Base-by-base conservation (phyloP, 2,329 filamentous ascomycete genomes). In the Lachnellula arida region DNA sequence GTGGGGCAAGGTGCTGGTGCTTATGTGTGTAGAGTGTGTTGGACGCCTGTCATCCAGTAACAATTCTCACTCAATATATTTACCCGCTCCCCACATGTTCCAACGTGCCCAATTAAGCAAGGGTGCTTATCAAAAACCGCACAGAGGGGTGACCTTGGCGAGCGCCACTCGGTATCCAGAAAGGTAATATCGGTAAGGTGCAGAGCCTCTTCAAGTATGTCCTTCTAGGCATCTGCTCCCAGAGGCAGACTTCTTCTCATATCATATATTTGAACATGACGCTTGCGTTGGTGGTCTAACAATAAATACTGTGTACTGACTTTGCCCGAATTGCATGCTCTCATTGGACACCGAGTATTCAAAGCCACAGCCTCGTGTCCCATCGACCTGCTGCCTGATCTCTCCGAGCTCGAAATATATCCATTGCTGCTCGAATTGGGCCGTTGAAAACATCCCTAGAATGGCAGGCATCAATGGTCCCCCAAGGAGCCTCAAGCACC, bases 11-110 rank as follows among this genome's bases (percentile, higher is more conserved):
- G 34, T 17, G 46, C 49, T 49, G 39, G 37, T 53, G 39, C 40
- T 48, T 32, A 50, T 44, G 17, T 44, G n/a, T 50, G n/a, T 55
- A 40, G 47, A 47, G 15, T 25, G 17, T 39, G 25, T 48, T 35
- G 47, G 51, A 51, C n/a, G 15, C 48, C 55, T 57, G 55, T 54
- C 53, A 46, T 50, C 50, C 55, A 57, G 49, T 43, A 57, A 46
- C 42, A 55, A 51, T 54, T 44, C 40, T 39, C 46, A 44, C 46
- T 32, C 42, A 46, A 40, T 14, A 47, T 34, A 53, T 49, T 53
- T 43, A 46, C 47, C 39, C 28, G 46, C 46, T 42, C 17, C 14
- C 23, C 46, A 40, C 37, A 40, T 40, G 15, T n/a, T 40, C 37
- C 14, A 40, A 48, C 19, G 40, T 47, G 43, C 12, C 51, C 42